phyloP scores from a whole-genome alignment of 1,284 basidiomycete species.

The Boletus smithii region DNA sequence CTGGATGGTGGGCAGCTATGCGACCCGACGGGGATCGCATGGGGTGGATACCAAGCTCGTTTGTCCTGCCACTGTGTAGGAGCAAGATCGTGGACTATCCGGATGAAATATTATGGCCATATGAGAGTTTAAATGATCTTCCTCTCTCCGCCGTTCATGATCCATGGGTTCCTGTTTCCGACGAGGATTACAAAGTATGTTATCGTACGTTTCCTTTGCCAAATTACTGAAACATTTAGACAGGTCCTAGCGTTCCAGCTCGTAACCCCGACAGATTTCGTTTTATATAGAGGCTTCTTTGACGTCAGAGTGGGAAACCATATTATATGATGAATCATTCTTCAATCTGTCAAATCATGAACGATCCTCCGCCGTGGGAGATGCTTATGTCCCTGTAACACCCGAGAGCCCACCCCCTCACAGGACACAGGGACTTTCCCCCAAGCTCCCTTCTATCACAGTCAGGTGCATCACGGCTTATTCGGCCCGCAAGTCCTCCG shows the following conservation, averaged over 20 bases:
- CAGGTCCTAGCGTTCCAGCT: slow-evolving; percentile 20
- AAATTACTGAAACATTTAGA: slow-evolving; percentile 8
- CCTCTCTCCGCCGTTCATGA: slow-evolving; percentile 17
- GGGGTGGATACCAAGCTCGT: slow-evolving; percentile 71
- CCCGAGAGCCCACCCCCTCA: slow-evolving; percentile 4
- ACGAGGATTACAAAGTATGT: slow-evolving; percentile 23
- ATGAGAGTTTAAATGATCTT: slow-evolving; percentile 5
- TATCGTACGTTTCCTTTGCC: not conserved
- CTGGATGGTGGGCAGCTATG: slow-evolving; percentile 78
- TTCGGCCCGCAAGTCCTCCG: slow-evolving; percentile 9
- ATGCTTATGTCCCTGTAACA: slow-evolving; percentile 4
- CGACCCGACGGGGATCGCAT: slow-evolving; percentile 48
- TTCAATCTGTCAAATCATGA: slow-evolving; percentile 11
- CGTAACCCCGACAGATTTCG: slow-evolving; percentile 21
- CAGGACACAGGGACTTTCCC: not conserved
- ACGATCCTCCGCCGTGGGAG: not conserved
- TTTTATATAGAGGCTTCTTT: slow-evolving; percentile 8
- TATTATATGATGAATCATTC: slow-evolving; percentile 7
- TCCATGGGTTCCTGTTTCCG: slow-evolving; percentile 20
- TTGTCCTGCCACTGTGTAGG: slow-evolving; percentile 41
- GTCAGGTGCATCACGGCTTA: not conserved
- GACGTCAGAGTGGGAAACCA: slow-evolving; percentile 7
- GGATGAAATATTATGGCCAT: slow-evolving; percentile 5
- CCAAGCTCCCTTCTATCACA: not conserved
- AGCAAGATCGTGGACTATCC: slow-evolving; percentile 5